phyloP scores from a whole-genome alignment of 2,329 filamentous ascomycete genomes.

The Fusarium buxicola region DNA sequence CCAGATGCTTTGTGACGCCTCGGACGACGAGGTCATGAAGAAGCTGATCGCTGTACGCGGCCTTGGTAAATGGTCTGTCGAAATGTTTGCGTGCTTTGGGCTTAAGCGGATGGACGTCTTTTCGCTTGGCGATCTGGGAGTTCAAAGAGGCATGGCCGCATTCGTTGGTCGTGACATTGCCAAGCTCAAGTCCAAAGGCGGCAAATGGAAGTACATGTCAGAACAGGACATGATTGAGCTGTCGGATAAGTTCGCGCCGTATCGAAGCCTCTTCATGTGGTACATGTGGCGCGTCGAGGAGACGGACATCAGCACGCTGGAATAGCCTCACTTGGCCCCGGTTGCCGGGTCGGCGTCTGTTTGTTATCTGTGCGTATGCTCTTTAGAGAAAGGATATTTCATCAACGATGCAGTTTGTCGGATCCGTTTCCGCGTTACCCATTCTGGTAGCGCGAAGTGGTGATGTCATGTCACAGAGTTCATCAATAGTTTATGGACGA shows the following conservation, averaged over 20 bases:
- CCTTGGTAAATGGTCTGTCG: slow-evolving; percentile 89
- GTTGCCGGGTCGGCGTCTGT: slow-evolving; percentile 35
- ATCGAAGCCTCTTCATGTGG: slow-evolving; percentile 96
- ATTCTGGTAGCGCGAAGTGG: slow-evolving; percentile 14
- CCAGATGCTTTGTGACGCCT: slow-evolving; percentile 78
- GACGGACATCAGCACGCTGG: slow-evolving; percentile 76
- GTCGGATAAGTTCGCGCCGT: slow-evolving; percentile 83
- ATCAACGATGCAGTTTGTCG: slow-evolving; percentile 16
- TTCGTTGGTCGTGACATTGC: slow-evolving; percentile 85
- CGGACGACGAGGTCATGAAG: slow-evolving; percentile 87
- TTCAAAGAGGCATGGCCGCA: slow-evolving; percentile 93
- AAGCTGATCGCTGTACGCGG: slow-evolving; percentile 87
- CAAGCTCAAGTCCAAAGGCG: slow-evolving; percentile 82
- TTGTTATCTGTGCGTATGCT: slow-evolving; percentile 20
- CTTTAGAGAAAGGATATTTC: slow-evolving; percentile 4
- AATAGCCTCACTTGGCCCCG: slow-evolving; percentile 44
- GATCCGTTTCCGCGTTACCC: slow-evolving; percentile 3
- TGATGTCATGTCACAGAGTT: slow-evolving; percentile 34
- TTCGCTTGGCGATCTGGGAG: slow-evolving; percentile 88
- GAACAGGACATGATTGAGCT: slow-evolving; percentile 92
- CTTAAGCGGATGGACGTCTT: slow-evolving; percentile 96
- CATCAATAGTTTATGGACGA: slow-evolving; percentile 12
- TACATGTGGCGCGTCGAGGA: slow-evolving; percentile 94
- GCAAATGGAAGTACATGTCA: slow-evolving; percentile 98
- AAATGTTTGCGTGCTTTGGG: slow-evolving; percentile 99